Base-by-base conservation (phyloP, 768 basidiomycete species). In the Auricularia auricula-judae region DNA sequence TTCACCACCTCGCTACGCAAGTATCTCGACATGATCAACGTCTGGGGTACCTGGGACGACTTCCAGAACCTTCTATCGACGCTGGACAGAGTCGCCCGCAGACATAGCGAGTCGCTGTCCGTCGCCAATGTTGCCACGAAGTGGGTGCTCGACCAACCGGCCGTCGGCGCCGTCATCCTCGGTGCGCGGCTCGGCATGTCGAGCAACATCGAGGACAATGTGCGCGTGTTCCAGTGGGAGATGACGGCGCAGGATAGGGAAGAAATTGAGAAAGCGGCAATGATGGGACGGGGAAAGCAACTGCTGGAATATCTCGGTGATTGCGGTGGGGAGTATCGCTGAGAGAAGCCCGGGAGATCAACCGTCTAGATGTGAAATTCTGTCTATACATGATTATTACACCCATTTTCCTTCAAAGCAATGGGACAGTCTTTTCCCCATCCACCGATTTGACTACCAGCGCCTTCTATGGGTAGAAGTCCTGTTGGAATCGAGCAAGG, bases 21-120 rank as follows among this genome's bases (percentile, higher is more conserved):
- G 91, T 93, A 92, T 72, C 84, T 91, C 59, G 90, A 93, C 69
- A 84, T 90, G 79, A 92, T 93, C 66, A 84, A 82, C 67, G 87
- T 82, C 0, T 93, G 91, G 90, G 91, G 90, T 2, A 79, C 74
- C 60, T 93, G 90, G 90, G 68, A 76, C 7, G 80, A 91, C 34
- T 91, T 93, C 74, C 91, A 91, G 70, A 70, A 75, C 0, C 80
- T 93, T 0, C 75, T 93, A 51, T 63, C 70, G 23, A 80, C 82
- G 47, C 78, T 93, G 36, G 81, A 84, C 23, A 70, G 67, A n/a
- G 81, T 92, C 64, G 90, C 84, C 3, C 82, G 87, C 76, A 82
- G 81, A 29, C 86, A 90, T 72, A 81, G 79, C 23, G 44, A 61
- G 23, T 81, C 82, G 11, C 75, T 79, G 58, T 88, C 85, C 74